Base-by-base conservation (phyloP, 352 stramenopile genomes). In the Achlya hypogyna region DNA sequence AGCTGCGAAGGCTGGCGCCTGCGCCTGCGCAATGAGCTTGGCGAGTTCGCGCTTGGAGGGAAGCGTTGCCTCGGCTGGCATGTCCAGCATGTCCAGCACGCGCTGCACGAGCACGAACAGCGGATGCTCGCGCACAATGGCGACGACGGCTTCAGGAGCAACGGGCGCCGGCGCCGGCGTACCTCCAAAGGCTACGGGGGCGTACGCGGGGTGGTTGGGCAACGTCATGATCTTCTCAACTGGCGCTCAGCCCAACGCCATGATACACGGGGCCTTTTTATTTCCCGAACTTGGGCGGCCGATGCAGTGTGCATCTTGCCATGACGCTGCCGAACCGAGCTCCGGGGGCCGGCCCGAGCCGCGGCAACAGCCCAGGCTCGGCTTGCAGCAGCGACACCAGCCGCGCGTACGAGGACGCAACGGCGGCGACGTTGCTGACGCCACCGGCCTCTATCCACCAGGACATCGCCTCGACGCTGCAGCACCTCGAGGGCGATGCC, bases 1-100 rank as follows among this genome's bases (percentile, higher is more conserved):
- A 6, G n/a, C 31, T 10, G 54, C 54, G 29, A 20, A 20, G 2
- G 23, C 35, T 4, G 54, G 54, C 10, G 54, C 54, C 27, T 64
- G 54, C 20, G 54, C 35, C 29, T 64, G 54, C 16, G 54, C 54
- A 38, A 64, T 64, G 22, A 51, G 18, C 27, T 64, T 64, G 54
- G 54, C 54, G 14, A 64, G 35, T 16, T 64, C 54, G 12, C 40
- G 35, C 38, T 64, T 64, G 18, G 54, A 51, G 4, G 54, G 54
- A n/a, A 64, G 2, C 23, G 20, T 18, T 28, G 54, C 14, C 12
- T 22, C 54, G 16, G 35, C 22, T 4, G 54, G 54, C 5, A 25
- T 52, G 4, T 35, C 32, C 14, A 64, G 27, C n/a, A 38, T 12
- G 2, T 20, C 27, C 32, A 64, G 35, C 6, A 38, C 54, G 4